Evolutionary conservation across 2,329 filamentous ascomycete species (phyloP), one percentile per base, ranked within the genome.

Genomic region (Epichloe sp.): DNA sequence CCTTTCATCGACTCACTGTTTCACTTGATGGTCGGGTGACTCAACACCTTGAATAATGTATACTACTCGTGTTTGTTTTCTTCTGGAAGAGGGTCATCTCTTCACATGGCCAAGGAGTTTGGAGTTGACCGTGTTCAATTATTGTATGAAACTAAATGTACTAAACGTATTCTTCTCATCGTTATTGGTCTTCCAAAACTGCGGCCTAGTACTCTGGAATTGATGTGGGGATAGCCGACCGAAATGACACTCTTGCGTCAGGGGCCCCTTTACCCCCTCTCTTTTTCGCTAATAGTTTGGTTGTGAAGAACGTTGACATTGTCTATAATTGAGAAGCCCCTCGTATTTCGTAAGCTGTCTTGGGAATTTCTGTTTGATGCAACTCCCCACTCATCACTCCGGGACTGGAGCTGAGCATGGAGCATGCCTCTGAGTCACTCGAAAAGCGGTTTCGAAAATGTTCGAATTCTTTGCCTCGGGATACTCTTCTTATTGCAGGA

Each of bases 91-190:
- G 10, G 26, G 10, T 23, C 35, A 19, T 17, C 36, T 52, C 23
- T 17, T 38, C 46, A 45, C 36, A 23, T 44, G 41, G 11, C 26
- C 14, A 40, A 34, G 15, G 6, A 43, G 21, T 46, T 41, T 49
- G 50, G 46, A 52, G 35, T 48, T 45, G 47, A 52, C 43, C 38
- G 35, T 46, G 36, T 40, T 44, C 31, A 38, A 26, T 51, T 47
- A 38, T 37, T 40, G 49, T 47, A 50, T 43, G 38, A 47, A 53
- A 34, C 49, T 53, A 50, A 36, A 55, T 55, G 49, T 52, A 53
- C 35, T 53, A 35, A 51, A 55, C 46, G 21, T 36, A 54, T 55
- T 54, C 51, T 53, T 5, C 36, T 52, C 45, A 51, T 48, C 26
- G 47, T 51, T 51, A 53, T 48, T 51, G 46, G 35, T 38, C 49